These are phyloP conservation scores for Coemansia sp. DNA, from an alignment of 192 early-diverging fungal genomes.

Conservation along the genomic window DNA sequence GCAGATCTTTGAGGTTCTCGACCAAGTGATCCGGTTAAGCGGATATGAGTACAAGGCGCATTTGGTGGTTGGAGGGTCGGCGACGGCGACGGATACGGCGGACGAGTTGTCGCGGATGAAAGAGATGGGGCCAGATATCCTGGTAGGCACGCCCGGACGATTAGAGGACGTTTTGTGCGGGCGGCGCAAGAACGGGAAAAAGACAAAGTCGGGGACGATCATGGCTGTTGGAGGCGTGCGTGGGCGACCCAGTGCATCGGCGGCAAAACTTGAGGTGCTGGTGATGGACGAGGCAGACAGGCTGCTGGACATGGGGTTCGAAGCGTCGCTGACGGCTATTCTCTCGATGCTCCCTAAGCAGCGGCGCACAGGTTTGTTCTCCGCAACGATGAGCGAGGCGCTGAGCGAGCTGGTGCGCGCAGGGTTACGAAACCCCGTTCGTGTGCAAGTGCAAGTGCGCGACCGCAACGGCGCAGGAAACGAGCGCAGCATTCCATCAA, in stretches of 20 bases:
- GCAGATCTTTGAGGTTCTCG: conserved; percentile 79
- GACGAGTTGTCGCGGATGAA: conserved; percentile 54
- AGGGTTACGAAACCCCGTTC: conserved; percentile 89
- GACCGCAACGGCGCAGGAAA: conserved; percentile 23
- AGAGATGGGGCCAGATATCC: conserved; percentile 69
- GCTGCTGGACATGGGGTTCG: conserved; percentile 93
- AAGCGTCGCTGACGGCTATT: conserved; percentile 75
- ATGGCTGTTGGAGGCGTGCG: conserved; percentile 43
- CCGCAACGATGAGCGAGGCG: conserved; percentile 94
- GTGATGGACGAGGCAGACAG: conserved; percentile 95
- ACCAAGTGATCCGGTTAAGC: conserved; percentile 53
- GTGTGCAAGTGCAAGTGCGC: conserved; percentile 87
- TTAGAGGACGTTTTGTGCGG: conserved; percentile 75
- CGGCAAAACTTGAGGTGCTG: conserved; percentile 81
- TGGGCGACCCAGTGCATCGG: conserved; percentile 56
- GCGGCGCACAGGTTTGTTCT: conserved; percentile 93
- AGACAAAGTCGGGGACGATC: conserved; percentile 42
- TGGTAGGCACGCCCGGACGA: conserved; percentile 90
- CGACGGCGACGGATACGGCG: conserved; percentile 42
- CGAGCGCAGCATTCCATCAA: conserved; percentile 37
- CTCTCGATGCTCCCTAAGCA: conserved; percentile 85
- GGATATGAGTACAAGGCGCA: conserved; percentile 27
- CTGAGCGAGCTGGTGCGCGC: conserved; percentile 78
- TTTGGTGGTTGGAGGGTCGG: conserved; percentile 48
- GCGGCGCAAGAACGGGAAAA: conserved; percentile 31